Base-by-base conservation (phyloP, 352 stramenopile species). In the Globisporangium megalacanthum region DNA sequence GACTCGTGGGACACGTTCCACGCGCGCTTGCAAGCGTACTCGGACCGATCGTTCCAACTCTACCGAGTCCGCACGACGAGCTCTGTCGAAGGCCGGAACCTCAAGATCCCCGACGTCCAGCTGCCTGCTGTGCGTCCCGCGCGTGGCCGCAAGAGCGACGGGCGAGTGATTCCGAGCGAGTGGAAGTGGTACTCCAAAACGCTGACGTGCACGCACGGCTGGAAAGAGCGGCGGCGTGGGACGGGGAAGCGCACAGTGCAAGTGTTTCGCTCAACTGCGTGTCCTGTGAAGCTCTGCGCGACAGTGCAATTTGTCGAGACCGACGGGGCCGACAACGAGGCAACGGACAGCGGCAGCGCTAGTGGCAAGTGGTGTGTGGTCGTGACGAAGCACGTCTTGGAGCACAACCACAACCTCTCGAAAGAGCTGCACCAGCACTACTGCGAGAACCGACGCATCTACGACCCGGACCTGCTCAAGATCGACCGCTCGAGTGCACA, bases 131-230 rank as follows among this genome's bases (percentile, higher is more conserved):
- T 13, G 35, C 35, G 35, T 13, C 6, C 6, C 6, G 35, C 35
- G 6, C 35, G 36, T 20, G 29, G 19, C 45, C 14, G 36, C 60
- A 44, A 67, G 13, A 62, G 56, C 4, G 50, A 61, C 15, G 60
- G 73, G 17, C 60, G 69, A 4, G 60, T 70, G 45, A 92, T 92
- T 7, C 81, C 81, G 0, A 76, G 85, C 36, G 62, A 75, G 8
- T 92, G 72, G 79, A 76, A 79, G 60, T 92, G 81, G 81, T 92
- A 92, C 50, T 89, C 79, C 0, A 92, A 92, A 58, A 92, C 81
- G 0, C 54, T 92, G 8, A 89, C 76, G 44, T 92, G 81, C 19
- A 92, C 81, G 0, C 81, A 92, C 61, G 81, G 81, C n/a, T 92
- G 81, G 81, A 92, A 92, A 47, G 77, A 89, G 62, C 76, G 81